Evolutionary conservation across 2,329 filamentous ascomycete species (phyloP).

Genomic region (Plectosphaerella plurivora): DNA sequence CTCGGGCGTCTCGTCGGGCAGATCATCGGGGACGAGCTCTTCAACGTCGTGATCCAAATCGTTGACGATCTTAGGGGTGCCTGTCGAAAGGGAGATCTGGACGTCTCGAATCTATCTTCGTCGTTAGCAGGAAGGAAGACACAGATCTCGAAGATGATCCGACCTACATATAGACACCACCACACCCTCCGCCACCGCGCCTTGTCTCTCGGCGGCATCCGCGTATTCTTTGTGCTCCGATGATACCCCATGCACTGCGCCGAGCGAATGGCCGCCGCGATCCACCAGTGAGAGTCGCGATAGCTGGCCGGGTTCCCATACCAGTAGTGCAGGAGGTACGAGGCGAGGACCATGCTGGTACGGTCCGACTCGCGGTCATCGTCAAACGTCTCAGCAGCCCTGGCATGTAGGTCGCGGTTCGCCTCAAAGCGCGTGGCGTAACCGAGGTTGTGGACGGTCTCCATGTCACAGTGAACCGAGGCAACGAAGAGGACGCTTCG

Average conservation of each 20-base stretch:
- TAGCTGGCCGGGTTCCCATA: neutral
- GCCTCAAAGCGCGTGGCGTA: neutral
- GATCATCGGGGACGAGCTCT: slow-evolving; percentile 5
- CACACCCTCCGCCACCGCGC: slow-evolving; percentile 1
- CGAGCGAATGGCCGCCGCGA: neutral
- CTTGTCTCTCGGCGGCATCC: neutral
- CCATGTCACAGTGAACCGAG: neutral
- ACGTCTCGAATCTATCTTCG: slow-evolving; percentile 3
- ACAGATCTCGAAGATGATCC: neutral
- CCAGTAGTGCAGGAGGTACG: slow-evolving; percentile 2
- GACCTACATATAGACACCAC: slow-evolving; percentile 3
- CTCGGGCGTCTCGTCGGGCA: slow-evolving; percentile 4
- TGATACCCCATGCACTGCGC: slow-evolving; percentile 3
- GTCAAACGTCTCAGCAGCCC: neutral
- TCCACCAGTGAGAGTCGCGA: slow-evolving; percentile 1
- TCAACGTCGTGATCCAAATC: slow-evolving; percentile 8
- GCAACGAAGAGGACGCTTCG: slow-evolving; percentile 1
- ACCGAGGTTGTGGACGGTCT: neutral
- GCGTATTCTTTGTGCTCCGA: neutral
- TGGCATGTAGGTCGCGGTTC: neutral
- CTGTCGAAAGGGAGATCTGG: slow-evolving; percentile 6
- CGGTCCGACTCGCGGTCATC: neutral
- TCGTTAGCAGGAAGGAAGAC: too few relatives aligned
- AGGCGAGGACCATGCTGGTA: neutral
- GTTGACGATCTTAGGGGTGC: slow-evolving; percentile 7